phyloP scores from a whole-genome alignment of 2,329 filamentous ascomycete genomes.

The Pestalotiopsis fici region DNA sequence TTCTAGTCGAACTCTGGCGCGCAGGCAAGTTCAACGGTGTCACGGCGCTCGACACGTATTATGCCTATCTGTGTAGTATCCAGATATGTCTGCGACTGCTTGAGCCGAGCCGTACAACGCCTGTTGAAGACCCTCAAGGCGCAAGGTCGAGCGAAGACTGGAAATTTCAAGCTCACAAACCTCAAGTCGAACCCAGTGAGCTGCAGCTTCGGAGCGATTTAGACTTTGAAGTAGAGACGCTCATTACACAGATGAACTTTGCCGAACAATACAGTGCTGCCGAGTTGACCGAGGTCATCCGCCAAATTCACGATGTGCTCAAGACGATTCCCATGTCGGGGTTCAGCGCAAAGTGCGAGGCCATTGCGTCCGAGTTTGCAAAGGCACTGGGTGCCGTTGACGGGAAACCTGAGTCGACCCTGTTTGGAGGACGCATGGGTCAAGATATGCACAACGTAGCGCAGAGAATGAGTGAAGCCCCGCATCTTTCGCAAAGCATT shows the following conservation, averaged over 20 bases:
- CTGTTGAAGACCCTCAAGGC: not conserved
- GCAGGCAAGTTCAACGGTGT: constrained; percentile 20
- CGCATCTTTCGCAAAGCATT: not conserved
- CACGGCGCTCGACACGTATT: constrained; percentile 23
- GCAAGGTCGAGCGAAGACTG: not conserved
- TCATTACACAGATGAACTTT: constrained; percentile 6
- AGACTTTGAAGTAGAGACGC: constrained; percentile 8
- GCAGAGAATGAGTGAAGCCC: not conserved
- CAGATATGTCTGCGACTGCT: constrained; percentile 21
- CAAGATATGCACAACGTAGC: constrained; percentile 2
- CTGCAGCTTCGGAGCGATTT: not conserved
- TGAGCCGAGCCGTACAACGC: constrained; percentile 9
- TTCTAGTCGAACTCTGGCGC: constrained; percentile 19
- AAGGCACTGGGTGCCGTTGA: constrained; percentile 19
- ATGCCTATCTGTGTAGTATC: constrained; percentile 20
- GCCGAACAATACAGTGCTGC: constrained; percentile 15
- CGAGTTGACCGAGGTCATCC: constrained; percentile 17
- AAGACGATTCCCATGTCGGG: constrained; percentile 23
- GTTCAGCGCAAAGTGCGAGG: constrained; percentile 23
- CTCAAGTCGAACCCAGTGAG: constrained; percentile 1
- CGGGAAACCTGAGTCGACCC: constrained; percentile 10
- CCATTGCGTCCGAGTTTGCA: constrained; percentile 21
- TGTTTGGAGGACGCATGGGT: constrained; percentile 10
- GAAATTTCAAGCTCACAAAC: constrained; percentile 12
- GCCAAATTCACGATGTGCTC: constrained; percentile 20